Conservation (phyloP, 2,329 filamentous ascomycete species). For the Scytalidium sp. region DNA sequence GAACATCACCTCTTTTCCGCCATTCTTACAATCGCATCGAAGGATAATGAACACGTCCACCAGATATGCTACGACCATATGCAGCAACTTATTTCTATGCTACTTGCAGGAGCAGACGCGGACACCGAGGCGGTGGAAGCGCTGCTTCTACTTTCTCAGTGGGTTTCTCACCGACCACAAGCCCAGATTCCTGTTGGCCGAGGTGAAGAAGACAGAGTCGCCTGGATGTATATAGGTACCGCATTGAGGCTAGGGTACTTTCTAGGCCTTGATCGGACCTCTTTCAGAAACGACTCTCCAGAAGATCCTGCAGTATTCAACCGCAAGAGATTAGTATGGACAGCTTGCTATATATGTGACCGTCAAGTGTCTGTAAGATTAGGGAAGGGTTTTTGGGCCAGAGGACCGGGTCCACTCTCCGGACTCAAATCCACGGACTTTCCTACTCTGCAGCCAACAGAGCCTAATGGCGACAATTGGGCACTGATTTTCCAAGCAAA, state of each 20-base stretch:
- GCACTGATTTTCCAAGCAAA: slow-evolving; percentile 69
- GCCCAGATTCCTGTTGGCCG: slow-evolving; percentile 49
- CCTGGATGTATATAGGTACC: slow-evolving; percentile 75
- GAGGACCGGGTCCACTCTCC: slow-evolving; percentile 65
- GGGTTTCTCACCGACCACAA: slow-evolving; percentile 42
- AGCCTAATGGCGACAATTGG: slow-evolving; percentile 61
- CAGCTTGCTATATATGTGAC: slow-evolving; percentile 59
- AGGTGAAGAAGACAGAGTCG: slow-evolving; percentile 70
- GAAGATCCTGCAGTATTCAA: slow-evolving; percentile 57
- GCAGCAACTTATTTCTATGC: slow-evolving; percentile 63
- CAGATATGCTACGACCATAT: slow-evolving; percentile 67
- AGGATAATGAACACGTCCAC: slow-evolving; percentile 64
- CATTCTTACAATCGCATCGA: slow-evolving; percentile 67
- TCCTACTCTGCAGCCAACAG: slow-evolving; percentile 58
- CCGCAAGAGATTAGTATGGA: slow-evolving; percentile 66
- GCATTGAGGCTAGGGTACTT: slow-evolving; percentile 69
- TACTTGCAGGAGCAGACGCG: slow-evolving; percentile 64
- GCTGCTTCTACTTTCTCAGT: slow-evolving; percentile 67
- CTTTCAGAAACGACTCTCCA: slow-evolving; percentile 58
- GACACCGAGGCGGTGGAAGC: slow-evolving; percentile 71
- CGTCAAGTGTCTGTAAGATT: slow-evolving; percentile 68
- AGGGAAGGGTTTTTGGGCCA: slow-evolving; percentile 71
- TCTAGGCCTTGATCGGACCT: slow-evolving; percentile 65
- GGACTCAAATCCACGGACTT: slow-evolving; percentile 37
- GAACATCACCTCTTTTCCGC: slow-evolving; percentile 69